Evolutionary conservation across 202 grass and related monocot genomes (phyloP).

Genomic region (Eragrostis tef): DNA sequence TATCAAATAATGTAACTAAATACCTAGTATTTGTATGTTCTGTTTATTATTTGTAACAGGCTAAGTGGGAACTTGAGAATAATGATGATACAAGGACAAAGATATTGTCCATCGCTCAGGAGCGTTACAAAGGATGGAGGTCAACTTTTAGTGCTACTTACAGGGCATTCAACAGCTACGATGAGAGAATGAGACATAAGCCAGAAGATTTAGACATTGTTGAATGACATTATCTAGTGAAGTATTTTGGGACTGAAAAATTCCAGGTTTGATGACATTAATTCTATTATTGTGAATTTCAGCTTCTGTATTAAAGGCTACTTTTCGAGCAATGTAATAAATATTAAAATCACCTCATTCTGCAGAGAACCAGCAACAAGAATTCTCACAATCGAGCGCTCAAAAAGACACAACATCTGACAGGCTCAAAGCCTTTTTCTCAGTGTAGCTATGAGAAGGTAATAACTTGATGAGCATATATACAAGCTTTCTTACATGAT

Average conservation of each 20-base stretch:
- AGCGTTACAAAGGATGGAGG: too few relatives aligned
- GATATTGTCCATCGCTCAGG: not conserved
- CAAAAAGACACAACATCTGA: not conserved
- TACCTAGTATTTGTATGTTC: not conserved
- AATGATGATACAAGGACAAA: not conserved
- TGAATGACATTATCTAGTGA: not conserved
- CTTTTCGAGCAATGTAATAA: not conserved
- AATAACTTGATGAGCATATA: too few relatives aligned
- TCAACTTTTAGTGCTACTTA: too few relatives aligned
- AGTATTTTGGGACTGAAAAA: constrained; percentile 6
- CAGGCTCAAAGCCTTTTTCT: not conserved
- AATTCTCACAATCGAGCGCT: not conserved
- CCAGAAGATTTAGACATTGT: not conserved
- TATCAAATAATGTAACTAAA: not conserved
- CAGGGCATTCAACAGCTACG: not conserved
- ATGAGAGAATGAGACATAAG: not conserved
- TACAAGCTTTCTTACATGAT: too few relatives aligned
- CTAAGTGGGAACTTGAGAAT: not conserved
- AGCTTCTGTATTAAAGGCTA: too few relatives aligned
- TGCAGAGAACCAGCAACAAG: not conserved
- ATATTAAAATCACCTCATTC: not conserved
- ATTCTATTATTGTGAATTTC: not conserved
- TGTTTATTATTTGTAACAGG: not conserved
- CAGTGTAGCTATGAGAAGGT: too few relatives aligned
- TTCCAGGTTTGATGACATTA: not conserved